Conservation (phyloP, 1,284 basidiomycete genomes). For the Xerocomus cyaneibrunnescens region DNA sequence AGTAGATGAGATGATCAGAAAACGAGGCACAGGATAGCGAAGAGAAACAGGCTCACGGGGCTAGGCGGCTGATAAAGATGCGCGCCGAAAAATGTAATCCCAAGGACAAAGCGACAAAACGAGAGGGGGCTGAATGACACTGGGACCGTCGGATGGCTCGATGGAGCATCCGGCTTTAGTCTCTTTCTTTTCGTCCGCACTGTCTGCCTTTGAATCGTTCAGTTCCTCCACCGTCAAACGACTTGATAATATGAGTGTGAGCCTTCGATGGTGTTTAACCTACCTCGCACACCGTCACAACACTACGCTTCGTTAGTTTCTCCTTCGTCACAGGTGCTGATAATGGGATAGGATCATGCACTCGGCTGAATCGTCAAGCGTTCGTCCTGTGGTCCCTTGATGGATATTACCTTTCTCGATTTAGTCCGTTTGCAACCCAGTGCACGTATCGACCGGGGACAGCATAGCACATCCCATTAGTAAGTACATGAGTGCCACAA, state of each 20-base stretch:
- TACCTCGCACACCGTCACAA: not conserved
- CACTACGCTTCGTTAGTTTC: no score
- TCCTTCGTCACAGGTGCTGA: no score
- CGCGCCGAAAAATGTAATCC: not conserved
- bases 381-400: not conserved
- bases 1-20: no score
- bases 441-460: conserved; percentile 10
- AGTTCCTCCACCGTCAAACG: no score
- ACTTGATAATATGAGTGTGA: no score
- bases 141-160: conserved; percentile 1
- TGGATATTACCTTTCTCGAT: not conserved
- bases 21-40: not conserved
- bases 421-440: no score
- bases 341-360: no score
- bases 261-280: not conserved
- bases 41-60: conserved; percentile 5
- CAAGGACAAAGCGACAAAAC: not conserved
- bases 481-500: no score
- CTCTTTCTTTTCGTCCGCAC: conserved; percentile 8
- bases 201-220: conserved; percentile 12
- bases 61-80: not conserved
- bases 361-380: no score
- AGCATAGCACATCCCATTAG: not conserved
- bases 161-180: conserved; percentile 11
- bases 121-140: not conserved